phyloP scores from a whole-genome alignment of 169 alveolate species.

The Plasmodium knowlesi region DNA sequence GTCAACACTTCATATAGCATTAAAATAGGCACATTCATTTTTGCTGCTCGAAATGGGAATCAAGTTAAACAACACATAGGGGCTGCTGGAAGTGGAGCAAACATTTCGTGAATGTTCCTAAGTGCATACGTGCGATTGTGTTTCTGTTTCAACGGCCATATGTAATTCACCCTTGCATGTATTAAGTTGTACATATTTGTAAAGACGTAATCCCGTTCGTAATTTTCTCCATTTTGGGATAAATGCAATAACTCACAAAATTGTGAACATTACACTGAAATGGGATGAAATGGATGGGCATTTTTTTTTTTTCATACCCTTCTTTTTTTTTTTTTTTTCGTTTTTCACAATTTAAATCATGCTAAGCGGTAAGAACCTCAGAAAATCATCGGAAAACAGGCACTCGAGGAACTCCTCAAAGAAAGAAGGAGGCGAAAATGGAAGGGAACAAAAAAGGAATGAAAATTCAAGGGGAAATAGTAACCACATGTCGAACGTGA shows the following conservation, averaged over 20 bases:
- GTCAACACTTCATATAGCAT: background rate
- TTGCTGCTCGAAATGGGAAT: background rate
- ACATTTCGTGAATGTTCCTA: background rate
- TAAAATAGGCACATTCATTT: background rate
- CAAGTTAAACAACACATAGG: background rate
- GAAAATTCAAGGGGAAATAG: conserved; percentile 14
- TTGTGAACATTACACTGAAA: background rate
- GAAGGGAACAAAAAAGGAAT: conserved; percentile 4
- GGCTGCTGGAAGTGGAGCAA: background rate
- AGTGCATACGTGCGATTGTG: background rate
- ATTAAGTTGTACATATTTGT: background rate
- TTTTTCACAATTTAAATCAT: background rate
- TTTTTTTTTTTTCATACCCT: background rate
- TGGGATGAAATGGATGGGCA: background rate
- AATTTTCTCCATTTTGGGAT: background rate
- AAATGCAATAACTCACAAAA: background rate
- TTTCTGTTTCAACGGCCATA: background rate
- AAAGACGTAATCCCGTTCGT: background rate
- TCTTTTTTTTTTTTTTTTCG: background rate
- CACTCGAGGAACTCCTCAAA: conserved; percentile 5
- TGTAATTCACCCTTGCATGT: background rate
- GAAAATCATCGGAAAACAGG: background rate
- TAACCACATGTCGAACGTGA: background rate
- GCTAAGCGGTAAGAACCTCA: background rate
- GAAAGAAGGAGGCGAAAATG: background rate